Evolutionary conservation across 75 land plant species (phyloP), one percentile per base, ranked within the genome.

Genomic region (Pinus tabuliformis): DNA sequence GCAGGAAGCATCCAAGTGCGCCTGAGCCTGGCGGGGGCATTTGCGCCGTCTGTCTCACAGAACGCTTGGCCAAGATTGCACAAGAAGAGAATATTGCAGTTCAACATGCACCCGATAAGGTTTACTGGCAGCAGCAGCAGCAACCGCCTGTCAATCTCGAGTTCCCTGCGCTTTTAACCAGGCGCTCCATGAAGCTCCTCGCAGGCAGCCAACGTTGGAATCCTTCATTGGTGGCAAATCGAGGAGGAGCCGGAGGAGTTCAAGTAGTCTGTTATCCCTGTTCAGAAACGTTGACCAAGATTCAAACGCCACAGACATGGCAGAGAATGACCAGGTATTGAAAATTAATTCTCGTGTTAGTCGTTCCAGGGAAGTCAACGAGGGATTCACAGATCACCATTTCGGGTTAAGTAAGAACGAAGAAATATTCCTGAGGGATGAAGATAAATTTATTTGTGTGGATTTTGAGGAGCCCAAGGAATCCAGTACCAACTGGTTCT

Each of bases 21-120:
- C 33, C 33, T 22, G 68, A 24, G 17, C 68, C 68, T 30, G 68
- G 68, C 12, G 68, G 18, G 68, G 68, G 68, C 11, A 30, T 64
- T 14, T 64, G 68, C 22, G 9, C 68, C 15, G 24, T 64, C 9
- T 64, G 68, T 26, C 36, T 64, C 36, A 64, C 36, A 14, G 36
- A 64, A 30, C 28, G 36, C 28, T 26, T 64, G 68, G 68, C 68
- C 28, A 64, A 64, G 36, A 24, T 64, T 64, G 68, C 68, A 30
- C 30, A 64, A 26, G 30, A 17, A 22, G 36, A 64, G 16, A 30
- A 49, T 49, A 49, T 49, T 49, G 54, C 54, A 49, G 54, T 11
- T 49, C 54, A 49, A 49, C 54, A 49, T 49, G 54, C 54, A 60
- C 62, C 6, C 18, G 2, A 18, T 21, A 60, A 60, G 5, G 20